Percentiles rank a stretch among this genome's conserved stretches.
These are phyloP conservation scores for Metarhizium guizhouense DNA, from an alignment of 2,329 filamentous ascomycete genomes.

Conservation along the genomic window DNA sequence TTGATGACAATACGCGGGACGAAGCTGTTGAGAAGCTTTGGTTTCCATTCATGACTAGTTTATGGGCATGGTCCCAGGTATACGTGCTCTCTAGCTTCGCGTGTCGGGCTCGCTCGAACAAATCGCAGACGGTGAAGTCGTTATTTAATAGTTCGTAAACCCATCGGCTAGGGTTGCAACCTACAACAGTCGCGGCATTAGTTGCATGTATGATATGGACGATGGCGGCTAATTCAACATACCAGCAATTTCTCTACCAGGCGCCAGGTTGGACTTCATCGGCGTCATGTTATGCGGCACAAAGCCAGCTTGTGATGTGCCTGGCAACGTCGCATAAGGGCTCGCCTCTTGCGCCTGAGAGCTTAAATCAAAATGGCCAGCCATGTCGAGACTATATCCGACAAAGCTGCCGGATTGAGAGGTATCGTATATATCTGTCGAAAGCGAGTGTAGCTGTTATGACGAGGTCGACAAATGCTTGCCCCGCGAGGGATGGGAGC, in stretches of 20 bases:
- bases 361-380: slow-evolving; percentile 17
- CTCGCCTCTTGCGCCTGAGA: slow-evolving; percentile 18
- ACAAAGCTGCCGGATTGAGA: not conserved
- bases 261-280: slow-evolving; percentile 21
- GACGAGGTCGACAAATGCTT: not conserved
- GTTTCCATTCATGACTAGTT: slow-evolving; percentile 29
- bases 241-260: slow-evolving; percentile 18
- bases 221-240: slow-evolving; percentile 4
- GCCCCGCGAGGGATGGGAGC: not conserved
- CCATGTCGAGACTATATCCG: slow-evolving; percentile 14
- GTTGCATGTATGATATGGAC: not conserved
- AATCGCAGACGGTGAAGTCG: slow-evolving; percentile 25
- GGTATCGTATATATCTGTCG: not conserved
- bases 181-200: slow-evolving; percentile 10
- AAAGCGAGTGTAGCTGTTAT: not conserved
- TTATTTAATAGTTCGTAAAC: slow-evolving; percentile 31
- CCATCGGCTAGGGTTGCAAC: slow-evolving; percentile 32
- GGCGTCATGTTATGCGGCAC: slow-evolving; percentile 22
- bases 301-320: slow-evolving; percentile 18
- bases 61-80: slow-evolving; percentile 26
- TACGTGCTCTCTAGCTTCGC: slow-evolving; percentile 21
- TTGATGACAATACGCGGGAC: slow-evolving; percentile 22
- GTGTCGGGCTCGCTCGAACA: slow-evolving; percentile 24
- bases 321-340: slow-evolving; percentile 24
- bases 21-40: slow-evolving; percentile 23